Base-by-base conservation (phyloP, 208 protist genomes). In the Acanthamoeba quina region DNA sequence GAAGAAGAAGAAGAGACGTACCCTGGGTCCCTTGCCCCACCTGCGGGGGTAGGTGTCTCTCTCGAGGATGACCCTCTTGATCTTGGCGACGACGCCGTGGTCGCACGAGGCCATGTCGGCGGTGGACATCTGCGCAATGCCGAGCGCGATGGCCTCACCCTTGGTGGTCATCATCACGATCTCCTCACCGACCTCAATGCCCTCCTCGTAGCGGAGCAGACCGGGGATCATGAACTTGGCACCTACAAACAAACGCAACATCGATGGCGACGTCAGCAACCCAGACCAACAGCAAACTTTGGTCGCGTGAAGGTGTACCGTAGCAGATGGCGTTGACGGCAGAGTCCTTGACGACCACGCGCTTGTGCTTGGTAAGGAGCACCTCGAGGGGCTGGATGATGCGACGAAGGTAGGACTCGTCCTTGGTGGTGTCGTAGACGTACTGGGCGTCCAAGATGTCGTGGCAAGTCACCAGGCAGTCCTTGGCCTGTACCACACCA, bases 11-110 rank as follows among this genome's bases (percentile, higher is more conserved):
- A n/a, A n/a, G 15, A 31, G 80, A 3, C 31, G 34, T 9, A 90
- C 95, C 44, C 66, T 94, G 24, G 98, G 98, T 56, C 99, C 99
- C 2, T 99, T 96, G 94, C 99, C 99, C 99, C 99, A 99, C 58
- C 98, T 96, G 56, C 98, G 97, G 31, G 99, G 99, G 97, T 99
- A 99, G 5, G 99, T 99, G 96, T 99, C 99, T 80, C 99, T 97
- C 93, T 99, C 99, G 99, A 99, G 99, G 89, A 99, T 99, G 44
- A 99, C 99, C 94, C 99, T 98, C 98, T 99, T 99, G 96, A 99
- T 99, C 94, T 99, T 99, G 26, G 97, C 97, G 60, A 98, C 97
- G 0, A 97, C 95, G 90, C 99, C 99, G 96, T 99, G 99, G 94
- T 99, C 98, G 89, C 98, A 98, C 10, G 98, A 99, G 4, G 97